Base-by-base conservation (phyloP, 2,329 filamentous ascomycete genomes). In the Penicillium digitatum region DNA sequence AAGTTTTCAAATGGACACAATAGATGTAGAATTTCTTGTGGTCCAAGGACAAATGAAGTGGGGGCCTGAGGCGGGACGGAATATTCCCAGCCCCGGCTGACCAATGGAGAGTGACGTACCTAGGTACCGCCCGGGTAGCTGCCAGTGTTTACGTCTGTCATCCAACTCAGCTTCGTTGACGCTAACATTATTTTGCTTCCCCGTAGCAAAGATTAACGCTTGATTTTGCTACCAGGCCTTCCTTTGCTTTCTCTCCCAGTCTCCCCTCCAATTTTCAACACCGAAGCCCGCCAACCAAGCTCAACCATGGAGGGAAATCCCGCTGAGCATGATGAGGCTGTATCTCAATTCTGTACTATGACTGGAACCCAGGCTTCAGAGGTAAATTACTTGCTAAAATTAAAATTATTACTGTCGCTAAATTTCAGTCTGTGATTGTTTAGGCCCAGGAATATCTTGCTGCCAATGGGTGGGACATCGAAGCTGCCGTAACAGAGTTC, bases 391-490 rank as follows among this genome's bases (percentile, higher is more conserved):
- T 5, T n/a, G 4, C 20, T 27, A 3, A 1, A 20, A 3, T 18
- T 24, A 22, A n/a, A 18, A 4, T 8, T 22, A n/a, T 2, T 10
- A 20, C 3, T 1, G 43, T 58, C 29, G 48, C 52, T 55, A 20
- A 49, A 35, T 18, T 31, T 8, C 5, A 26, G 4, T 3, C 27
- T 10, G 16, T 53, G 22, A 10, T 27, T 26, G 29, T 29, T 1
- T 59, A 91, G 87, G 88, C 88, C 44, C 78, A 79, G 53, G 79
- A 86, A 57, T 88, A 88, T 62, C 83, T 93, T 8, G 76, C 79
- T 22, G 80, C 81, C 34, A 85, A 81, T 65, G 75, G 81, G 60
- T 90, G 88, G 86, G 81, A 90, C 65, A 74, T 89, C 40, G 78
- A 81, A 61, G 75, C 78, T 10, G 87, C 87, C 16, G 80, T 82